Evolutionary conservation across 2,329 filamentous ascomycete species (phyloP).

Genomic region (Venturia nashicola): DNA sequence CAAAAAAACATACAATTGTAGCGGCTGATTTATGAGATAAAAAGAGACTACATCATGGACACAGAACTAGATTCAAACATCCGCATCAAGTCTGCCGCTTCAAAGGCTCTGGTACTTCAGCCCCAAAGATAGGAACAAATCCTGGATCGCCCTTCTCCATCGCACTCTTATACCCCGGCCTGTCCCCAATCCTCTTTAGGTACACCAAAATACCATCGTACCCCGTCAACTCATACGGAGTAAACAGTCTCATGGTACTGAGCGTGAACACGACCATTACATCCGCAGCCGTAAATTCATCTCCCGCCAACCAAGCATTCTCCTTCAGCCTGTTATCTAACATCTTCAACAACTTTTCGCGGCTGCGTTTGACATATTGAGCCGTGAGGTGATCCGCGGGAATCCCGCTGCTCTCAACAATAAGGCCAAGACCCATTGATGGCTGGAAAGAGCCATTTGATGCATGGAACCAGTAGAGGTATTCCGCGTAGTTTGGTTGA

Average conservation of each 20-base stretch:
- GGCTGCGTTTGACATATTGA: constrained; percentile 16
- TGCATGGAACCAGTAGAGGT: constrained; percentile 55
- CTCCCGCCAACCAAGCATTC: constrained; percentile 46
- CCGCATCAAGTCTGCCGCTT: not conserved
- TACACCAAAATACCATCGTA: constrained; percentile 19
- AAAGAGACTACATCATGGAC: not conserved
- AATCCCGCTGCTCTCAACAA: constrained; percentile 16
- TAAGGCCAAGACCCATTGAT: constrained; percentile 20
- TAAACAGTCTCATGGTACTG: constrained; percentile 48
- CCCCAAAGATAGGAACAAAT: constrained; percentile 14
- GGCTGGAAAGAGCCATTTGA: constrained; percentile 30
- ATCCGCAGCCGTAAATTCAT: constrained; percentile 52
- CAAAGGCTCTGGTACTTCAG: constrained; percentile 11
- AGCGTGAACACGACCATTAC: constrained; percentile 50
- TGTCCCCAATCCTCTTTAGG: constrained; percentile 16
- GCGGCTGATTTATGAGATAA: too few species aligned
- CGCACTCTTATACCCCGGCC: constrained; percentile 19
- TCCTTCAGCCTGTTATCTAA: constrained; percentile 37
- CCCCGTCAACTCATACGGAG: constrained; percentile 19
- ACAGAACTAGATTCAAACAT: not conserved
- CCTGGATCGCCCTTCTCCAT: constrained; percentile 22
- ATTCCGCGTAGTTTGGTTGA: constrained; percentile 43
- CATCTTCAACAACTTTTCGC: constrained; percentile 26
- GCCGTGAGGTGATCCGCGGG: constrained; percentile 18
- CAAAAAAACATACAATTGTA: too few species aligned